Evolutionary conservation across 495 filamentous ascomycete species (phyloP), one percentile per base, ranked within the genome.

Genomic region (Penicillium parvum): DNA sequence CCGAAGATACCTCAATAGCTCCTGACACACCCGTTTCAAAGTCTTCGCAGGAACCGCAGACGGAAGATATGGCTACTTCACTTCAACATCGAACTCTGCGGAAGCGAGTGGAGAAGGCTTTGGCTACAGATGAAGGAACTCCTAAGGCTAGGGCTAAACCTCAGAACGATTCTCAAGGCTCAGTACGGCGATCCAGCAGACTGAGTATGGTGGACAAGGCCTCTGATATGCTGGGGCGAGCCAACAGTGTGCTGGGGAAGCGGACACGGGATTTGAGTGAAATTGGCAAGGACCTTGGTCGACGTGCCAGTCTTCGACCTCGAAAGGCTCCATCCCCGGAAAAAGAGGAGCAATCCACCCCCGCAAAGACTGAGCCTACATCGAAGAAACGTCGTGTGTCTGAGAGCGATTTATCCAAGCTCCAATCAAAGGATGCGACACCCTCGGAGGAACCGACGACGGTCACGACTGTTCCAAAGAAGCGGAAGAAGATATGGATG

Each of bases 401-500:
- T 2, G 74, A 75, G 11, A 70, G 74, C 32, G 71, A 71, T 33
- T 12, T 74, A 6, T 52, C 68, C 23, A 74, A 76, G 43, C 47
- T 69, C 17, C 55, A 72, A 46, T 53, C 66, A 27, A 52, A 69
- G 37, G 54, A 64, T 53, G 50, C 53, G 8, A 44, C 53, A 25
- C 51, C 49, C 4, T 57, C 66, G 26, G 63, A 70, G 20, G 68
- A 68, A 36, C 54, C 67, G n/a, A 50, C 52, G 2, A 29, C 51
- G 9, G 43, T 58, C 37, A 35, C 62, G 18, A 65, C 76, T 34
- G 30, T 32, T n/a, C n/a, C n/a, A n/a, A n/a, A n/a, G 7, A 62
- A 68, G 4, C 64, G 61, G 19, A 57, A 54, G 33, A 70, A 90
- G 72, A 73, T 79, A 26, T 96, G 86, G 82, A 58, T 90, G 36